Base-by-base conservation (phyloP, 306 rosid genomes). In the Glycine tomentella region DNA sequence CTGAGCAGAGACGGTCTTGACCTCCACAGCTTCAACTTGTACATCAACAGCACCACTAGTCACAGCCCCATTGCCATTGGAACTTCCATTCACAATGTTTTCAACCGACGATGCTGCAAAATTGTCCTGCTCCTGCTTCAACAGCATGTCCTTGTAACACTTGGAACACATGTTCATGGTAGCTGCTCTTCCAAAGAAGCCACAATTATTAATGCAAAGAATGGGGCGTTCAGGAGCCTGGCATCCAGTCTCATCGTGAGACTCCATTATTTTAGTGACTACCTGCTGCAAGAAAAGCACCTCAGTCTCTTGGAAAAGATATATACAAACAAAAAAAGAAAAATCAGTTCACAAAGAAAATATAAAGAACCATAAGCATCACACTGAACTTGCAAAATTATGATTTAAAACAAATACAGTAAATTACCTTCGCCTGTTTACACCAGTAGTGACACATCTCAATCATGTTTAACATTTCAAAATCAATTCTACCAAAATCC, bases 91-190 rank as follows among this genome's bases (percentile, higher is more conserved):
- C 76, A 90, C 91, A 44, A 92, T 83, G 87, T 86, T 90, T 45
- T 82, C 95, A 57, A 92, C 85, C 3, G 97, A 90, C 33, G 95
- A 79, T 6, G 88, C 93, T 0, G 84, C 93, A 66, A 92, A 67
- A 15, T 88, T 79, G 17, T 83, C 93, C 76, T 89, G 97, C 40
- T 92, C 97, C 86, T 90, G 93, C 80, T 89, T 92, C 79, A 92
- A 59, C n/a, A 86, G 77, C 70, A 62, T 83, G 89, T 89, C 95
- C 87, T 92, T 92, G 88, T 88, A 92, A 77, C 97, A 92, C 86
- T 89, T 89, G 58, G 97, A 92, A 72, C 95, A 92, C 97, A 92
- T 92, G 72, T 92, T 90, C 95, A 90, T 90, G 9, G 97, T 90
- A 36, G 91, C 84, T 12, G 88, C 92, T 83, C 95, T 87, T 70